Evolutionary conservation across 805 yeast genomes (phyloP), one percentile per base, ranked within the genome.

Genomic region (Candida bentonensis): DNA sequence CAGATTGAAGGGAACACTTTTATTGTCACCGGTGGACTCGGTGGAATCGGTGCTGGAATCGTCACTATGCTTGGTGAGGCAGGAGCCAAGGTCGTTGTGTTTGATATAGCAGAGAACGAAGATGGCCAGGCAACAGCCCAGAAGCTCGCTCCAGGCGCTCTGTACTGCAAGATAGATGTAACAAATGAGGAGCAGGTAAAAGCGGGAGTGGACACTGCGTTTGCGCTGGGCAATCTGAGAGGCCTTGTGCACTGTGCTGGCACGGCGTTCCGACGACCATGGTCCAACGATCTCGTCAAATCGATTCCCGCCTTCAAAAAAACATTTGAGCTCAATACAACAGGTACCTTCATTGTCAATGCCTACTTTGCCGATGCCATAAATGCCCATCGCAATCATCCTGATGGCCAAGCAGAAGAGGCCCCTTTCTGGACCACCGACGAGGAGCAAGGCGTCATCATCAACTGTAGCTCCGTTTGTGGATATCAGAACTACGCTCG

Each of bases 331-430:
- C 42, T 49, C 15, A 49, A 49, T 43, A 49, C 52, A 36, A 40
- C 49, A 7, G 52, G 52, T 15, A 49, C 52, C 4, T 48, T 49
- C 22, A 40, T 49, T 21, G 46, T 49, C 42, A 42, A 49, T 34
- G 52, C 52, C n/a, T 49, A 46, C 21, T 50, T 49, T 40, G 46
- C 52, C 13, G 52, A 49, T 44, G 52, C 52, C 17, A 49, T 49
- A 4, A 49, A 49, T 40, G 34, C 47, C 25, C 39, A 11, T 42
- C 17, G 11, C 15, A 34, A 4, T 42, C 51, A 11, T 47, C 43
- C 45, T 11, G 20, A 15, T 9, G 45, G 43, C 5, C n/a, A 15
- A 9, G 27, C 23, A 11, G 21, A 41, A 13, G 44, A 43, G 13
- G 21, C 51, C 39, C 33, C 44, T 5, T 43, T 36, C 23, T 43